Conservation (phyloP, 345 rosid genomes). For the Populus nigra region DNA sequence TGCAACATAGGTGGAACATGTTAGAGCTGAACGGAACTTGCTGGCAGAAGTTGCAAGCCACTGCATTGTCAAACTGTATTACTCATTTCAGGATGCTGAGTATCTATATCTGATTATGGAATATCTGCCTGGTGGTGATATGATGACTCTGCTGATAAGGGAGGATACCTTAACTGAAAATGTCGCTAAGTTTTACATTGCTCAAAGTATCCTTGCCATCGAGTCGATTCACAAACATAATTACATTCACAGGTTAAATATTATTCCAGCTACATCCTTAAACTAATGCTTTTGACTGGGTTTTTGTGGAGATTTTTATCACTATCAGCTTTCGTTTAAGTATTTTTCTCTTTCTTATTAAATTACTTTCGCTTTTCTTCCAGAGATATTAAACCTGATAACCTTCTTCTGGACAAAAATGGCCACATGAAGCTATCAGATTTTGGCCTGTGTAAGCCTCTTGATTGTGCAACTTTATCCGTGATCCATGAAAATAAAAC, state of each 20-base stretch:
- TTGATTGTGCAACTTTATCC: conserved; percentile 76
- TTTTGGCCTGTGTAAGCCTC: conserved; percentile 97
- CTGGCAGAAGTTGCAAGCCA: conserved; percentile 98
- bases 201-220: conserved; percentile 91
- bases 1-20: conserved; percentile 81
- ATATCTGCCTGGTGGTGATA: conserved; percentile 96
- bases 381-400: conserved; percentile 97
- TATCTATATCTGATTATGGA: conserved; percentile 92
- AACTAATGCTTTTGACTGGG: neutral
- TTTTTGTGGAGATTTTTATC: neutral
- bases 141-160: conserved; percentile 94
- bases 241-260: conserved; percentile 82
- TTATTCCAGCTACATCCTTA: neutral
- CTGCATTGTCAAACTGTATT: conserved; percentile 90
- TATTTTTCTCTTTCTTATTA: conserved; percentile 16
- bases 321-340: neutral
- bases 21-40: conserved; percentile 94
- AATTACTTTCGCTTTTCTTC: conserved; percentile 19
- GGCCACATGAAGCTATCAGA: conserved; percentile 99
- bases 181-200: conserved; percentile 85
- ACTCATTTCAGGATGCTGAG: conserved; percentile 93
- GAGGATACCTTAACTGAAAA: conserved; percentile 83
- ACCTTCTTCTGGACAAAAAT: conserved; percentile 87
- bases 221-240: conserved; percentile 92
- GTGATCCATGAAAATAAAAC: conserved; percentile 76